Base-by-base conservation (phyloP, 2,329 filamentous ascomycete genomes). In the Ophiostoma sp. region DNA sequence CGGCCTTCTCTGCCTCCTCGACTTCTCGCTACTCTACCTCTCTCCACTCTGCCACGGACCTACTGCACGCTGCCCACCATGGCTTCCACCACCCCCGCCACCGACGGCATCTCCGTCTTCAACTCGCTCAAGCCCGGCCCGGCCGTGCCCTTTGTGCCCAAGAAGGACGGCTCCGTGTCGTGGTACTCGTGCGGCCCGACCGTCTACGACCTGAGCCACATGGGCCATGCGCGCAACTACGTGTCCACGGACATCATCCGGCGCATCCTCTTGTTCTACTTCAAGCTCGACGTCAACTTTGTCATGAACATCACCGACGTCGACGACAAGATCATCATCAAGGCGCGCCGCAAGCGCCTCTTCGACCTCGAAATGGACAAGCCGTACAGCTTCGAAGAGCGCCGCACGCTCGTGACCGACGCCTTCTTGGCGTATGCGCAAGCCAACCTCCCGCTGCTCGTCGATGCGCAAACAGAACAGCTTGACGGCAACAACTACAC, bases 241-340 rank as follows among this genome's bases (percentile, higher is more conserved):
- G 88, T 92, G 70, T 88, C 86, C 69, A 91, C 88, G 47, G 90
- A 92, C 77, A 90, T 92, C 70, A 84, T 92, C 72, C 83, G 89
- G 68, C 84, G 89, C 73, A 87, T 92, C 72, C 78, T 92, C 78
- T 78, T 81, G 70, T 84, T 90, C 75, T 91, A 92, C 77, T 91
- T 92, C 76, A 83, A 85, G 68, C 92, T 87, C 76, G 79, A 89
- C 58, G 83, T 92, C 68, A 82, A 85, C 67, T 92, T 92, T 77
- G 87, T 92, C 68, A 90, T 91, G 85, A 92, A 92, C 77, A 89
- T 91, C 66, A 92, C 89, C 55, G 89, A 90, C 74, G 81, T 90
- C 36, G 88, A 90, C 72, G 85, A 87, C 75, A 87, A 87, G 80
- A 74, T 75, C 63, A 75, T 75, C 55, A 69, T 75, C 69, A 72